Evolutionary conservation across 225 moss, liverwort and hornwort species (phyloP).

Genomic region (Bryum argenteum): DNA sequence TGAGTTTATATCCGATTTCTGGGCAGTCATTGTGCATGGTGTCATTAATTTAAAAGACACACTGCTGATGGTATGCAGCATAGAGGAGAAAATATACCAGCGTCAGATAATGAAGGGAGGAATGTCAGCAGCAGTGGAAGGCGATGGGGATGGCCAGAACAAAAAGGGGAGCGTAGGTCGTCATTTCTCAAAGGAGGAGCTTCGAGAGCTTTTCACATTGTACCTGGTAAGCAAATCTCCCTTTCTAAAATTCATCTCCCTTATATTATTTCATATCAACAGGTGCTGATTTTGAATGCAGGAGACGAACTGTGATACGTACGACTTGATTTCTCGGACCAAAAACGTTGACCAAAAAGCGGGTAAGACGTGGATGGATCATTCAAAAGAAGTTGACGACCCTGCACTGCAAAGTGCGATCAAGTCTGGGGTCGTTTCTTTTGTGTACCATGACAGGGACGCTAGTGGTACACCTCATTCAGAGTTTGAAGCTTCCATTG

Average conservation of each 20-base stretch:
- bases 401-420: slow-evolving; percentile 66
- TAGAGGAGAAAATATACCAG: slow-evolving; percentile 94
- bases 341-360: slow-evolving; percentile 8
- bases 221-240: slow-evolving; percentile 51
- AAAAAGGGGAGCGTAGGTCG: slow-evolving; percentile 55
- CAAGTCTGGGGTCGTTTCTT: slow-evolving; percentile 67
- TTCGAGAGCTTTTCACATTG: slow-evolving; percentile 81
- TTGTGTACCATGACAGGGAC: slow-evolving; percentile 52
- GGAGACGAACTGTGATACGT: slow-evolving; percentile 81
- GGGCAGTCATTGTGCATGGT: slow-evolving; percentile 5
- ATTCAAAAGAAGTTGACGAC: slow-evolving; percentile 67
- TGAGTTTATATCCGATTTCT: slow-evolving; percentile 2
- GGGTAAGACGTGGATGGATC: slow-evolving; percentile 67
- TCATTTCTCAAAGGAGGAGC: slow-evolving; percentile 84
- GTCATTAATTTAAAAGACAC: neutral
- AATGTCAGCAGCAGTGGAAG: slow-evolving; percentile 83
- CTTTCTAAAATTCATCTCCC: neutral
- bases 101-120: slow-evolving; percentile 96
- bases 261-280: too few relatives aligned
- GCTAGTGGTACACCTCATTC: neutral
- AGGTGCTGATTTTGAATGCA: slow-evolving; percentile 32
- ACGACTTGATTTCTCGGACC: slow-evolving; percentile 67
- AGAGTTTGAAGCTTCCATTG: slow-evolving; percentile 6
- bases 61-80: slow-evolving; percentile 46
- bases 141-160: slow-evolving; percentile 41